These are phyloP conservation scores for Paecilomyces niveus DNA, from an alignment of 2,329 filamentous ascomycete genomes.

Conservation along the genomic window DNA sequence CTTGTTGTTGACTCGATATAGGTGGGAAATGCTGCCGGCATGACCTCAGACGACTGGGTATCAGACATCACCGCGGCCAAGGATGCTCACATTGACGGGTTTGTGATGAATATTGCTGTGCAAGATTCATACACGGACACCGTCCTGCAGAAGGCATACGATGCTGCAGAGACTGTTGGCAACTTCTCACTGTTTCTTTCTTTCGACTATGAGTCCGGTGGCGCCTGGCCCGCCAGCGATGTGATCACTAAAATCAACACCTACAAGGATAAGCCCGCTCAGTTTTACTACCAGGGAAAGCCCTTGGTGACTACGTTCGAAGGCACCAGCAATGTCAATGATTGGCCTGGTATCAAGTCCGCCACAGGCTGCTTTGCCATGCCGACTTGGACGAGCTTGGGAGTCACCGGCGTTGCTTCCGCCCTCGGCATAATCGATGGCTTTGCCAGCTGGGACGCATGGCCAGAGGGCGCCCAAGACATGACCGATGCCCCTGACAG, in stretches of 20 bases:
- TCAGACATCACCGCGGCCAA: constrained; percentile 20
- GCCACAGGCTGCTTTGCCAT: constrained; percentile 37
- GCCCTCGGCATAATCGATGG: constrained; percentile 29
- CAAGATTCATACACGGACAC: constrained; percentile 22
- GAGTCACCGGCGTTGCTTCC: constrained; percentile 17
- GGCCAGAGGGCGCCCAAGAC: constrained; percentile 31
- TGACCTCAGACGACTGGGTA: constrained; percentile 16
- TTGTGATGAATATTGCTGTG: constrained; percentile 24
- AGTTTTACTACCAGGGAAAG: constrained; percentile 20
- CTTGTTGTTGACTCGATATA: constrained; percentile 5
- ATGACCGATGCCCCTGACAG: constrained; percentile 32
- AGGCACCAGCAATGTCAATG: constrained; percentile 29
- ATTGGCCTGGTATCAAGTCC: constrained; percentile 39
- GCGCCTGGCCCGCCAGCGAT: constrained; percentile 18
- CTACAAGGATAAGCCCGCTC: constrained; percentile 16
- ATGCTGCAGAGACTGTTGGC: constrained; percentile 19
- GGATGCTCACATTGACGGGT: constrained; percentile 24
- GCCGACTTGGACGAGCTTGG: constrained; percentile 39
- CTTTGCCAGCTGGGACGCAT: constrained; percentile 38
- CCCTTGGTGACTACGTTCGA: constrained; percentile 38
- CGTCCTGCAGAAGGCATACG: constrained; percentile 21
- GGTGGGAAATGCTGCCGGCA: constrained; percentile 20
- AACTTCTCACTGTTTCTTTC: constrained; percentile 27
- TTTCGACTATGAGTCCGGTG: constrained; percentile 26
- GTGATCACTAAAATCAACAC: constrained; percentile 21